Percentiles rank a stretch among this genome's conserved stretches.
Evolutionary conservation across 768 basidiomycete genomes (phyloP).

Genomic region (Strobilomyces confusus): DNA sequence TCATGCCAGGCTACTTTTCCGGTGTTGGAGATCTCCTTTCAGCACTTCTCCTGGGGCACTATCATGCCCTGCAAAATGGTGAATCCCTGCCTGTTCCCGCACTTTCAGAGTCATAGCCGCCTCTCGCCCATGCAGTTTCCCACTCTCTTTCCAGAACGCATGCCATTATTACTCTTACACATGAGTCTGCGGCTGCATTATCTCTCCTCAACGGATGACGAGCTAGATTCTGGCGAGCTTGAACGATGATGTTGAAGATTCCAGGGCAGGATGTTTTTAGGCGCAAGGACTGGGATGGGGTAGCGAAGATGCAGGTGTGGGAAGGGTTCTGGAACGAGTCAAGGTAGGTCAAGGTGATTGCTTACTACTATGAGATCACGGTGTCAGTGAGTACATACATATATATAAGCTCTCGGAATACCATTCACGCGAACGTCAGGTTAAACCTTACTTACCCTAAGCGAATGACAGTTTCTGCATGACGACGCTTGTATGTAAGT

Average conservation of each 20-base stretch:
- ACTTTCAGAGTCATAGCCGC: constrained; percentile 7
- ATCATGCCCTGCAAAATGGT: constrained; percentile 32
- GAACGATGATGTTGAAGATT: constrained; percentile 65
- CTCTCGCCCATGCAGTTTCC: constrained; percentile 46
- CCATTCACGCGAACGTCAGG: too few species aligned
- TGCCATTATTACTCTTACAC: constrained; percentile 62
- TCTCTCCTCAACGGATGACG: constrained; percentile 67
- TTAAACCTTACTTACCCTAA: too few species aligned
- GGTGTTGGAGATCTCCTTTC: constrained; percentile 98
- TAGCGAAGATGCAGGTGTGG: constrained; percentile 31
- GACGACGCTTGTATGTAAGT: too few species aligned
- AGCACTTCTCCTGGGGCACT: constrained; percentile 84
- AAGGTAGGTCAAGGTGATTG: background rate
- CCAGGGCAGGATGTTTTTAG: constrained; percentile 71
- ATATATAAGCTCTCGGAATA: too few species aligned
- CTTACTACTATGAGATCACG: too few species aligned
- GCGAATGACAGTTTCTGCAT: too few species aligned
- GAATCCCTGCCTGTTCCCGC: background rate
- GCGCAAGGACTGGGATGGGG: constrained; percentile 34
- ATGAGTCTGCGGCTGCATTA: constrained; percentile 43
- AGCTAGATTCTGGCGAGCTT: constrained; percentile 60
- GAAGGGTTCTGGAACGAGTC: constrained; percentile 31
- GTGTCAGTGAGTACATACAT: too few species aligned
- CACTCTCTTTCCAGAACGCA: constrained; percentile 73
- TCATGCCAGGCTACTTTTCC: constrained; percentile 88